Conservation (phyloP, 2,329 filamentous ascomycete species). For the Beauveria sp. region DNA sequence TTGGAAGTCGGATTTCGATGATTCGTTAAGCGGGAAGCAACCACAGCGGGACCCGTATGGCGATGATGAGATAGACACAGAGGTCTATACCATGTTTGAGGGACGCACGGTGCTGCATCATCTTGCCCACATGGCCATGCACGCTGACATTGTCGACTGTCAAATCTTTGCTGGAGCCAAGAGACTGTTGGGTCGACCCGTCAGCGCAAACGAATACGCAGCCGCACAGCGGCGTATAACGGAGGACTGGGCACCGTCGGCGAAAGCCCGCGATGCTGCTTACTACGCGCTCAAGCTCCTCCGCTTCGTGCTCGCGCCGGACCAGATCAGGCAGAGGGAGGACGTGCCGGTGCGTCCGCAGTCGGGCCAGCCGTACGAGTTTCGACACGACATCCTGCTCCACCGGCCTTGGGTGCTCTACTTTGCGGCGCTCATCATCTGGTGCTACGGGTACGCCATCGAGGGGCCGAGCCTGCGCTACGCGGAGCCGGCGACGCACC, state of each 20-base stretch:
- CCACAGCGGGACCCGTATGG: constrained; percentile 45
- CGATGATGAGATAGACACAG: constrained; percentile 50
- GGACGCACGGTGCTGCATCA: constrained; percentile 85
- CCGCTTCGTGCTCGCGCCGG: constrained; percentile 68
- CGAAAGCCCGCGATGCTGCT: constrained; percentile 80
- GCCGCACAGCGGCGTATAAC: constrained; percentile 78
- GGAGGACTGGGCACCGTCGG: constrained; percentile 81
- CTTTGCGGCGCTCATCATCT: constrained; percentile 84
- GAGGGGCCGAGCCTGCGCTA: constrained; percentile 58
- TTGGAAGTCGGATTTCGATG: constrained; percentile 90
- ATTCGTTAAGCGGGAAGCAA: constrained; percentile 59
- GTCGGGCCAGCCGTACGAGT: constrained; percentile 55
- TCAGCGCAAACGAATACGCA: constrained; percentile 73
- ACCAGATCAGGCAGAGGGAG: constrained; percentile 27
- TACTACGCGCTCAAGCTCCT: constrained; percentile 90
- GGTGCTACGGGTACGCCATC: constrained; percentile 87
- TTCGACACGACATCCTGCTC: constrained; percentile 79
- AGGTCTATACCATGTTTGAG: constrained; percentile 64
- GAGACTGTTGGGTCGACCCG: constrained; percentile 74
- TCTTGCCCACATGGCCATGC: constrained; percentile 94
- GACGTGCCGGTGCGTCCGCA: constrained; percentile 32
- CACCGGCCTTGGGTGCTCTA: constrained; percentile 95
- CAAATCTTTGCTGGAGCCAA: constrained; percentile 91
- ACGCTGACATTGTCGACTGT: constrained; percentile 94
- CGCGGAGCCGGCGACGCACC: constrained; percentile 44